phyloP scores from a whole-genome alignment of 2,329 filamentous ascomycete genomes.

The Aspergillus calidoustus region DNA sequence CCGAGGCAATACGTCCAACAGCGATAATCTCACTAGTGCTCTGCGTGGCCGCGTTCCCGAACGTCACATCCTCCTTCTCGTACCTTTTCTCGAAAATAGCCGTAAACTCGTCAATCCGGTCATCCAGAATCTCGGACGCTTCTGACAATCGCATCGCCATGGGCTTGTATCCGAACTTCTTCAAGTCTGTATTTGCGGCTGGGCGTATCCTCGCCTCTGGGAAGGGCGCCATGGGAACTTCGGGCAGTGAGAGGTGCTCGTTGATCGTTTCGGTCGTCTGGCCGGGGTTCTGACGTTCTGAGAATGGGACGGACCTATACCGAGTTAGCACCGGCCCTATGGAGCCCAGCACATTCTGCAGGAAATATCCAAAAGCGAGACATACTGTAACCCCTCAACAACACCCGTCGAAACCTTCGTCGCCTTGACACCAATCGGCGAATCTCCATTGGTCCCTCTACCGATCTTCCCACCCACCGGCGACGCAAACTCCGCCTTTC shows the following conservation, averaged over 20 bases:
- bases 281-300: conserved; percentile 76
- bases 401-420: conserved; percentile 37
- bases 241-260: conserved; percentile 67
- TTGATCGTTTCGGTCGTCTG: conserved; percentile 85
- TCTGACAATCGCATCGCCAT: conserved; percentile 95
- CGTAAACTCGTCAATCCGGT: conserved; percentile 89
- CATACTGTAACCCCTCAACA: conserved; percentile 46
- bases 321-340: conserved; percentile 19
- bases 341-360: background rate
- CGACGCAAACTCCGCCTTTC: conserved; percentile 57
- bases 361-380: background rate
- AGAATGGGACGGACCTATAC: conserved; percentile 67
- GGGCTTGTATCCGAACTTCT: conserved; percentile 89
- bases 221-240: conserved; percentile 73
- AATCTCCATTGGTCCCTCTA: conserved; percentile 54
- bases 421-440: conserved; percentile 52
- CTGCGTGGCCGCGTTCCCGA: conserved; percentile 85
- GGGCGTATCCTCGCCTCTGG: conserved; percentile 80
- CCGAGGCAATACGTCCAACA: conserved; percentile 88
- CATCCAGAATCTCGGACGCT: conserved; percentile 89
- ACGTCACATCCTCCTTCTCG: conserved; percentile 74
- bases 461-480: conserved; percentile 48
- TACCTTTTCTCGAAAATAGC: conserved; percentile 74
- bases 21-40: conserved; percentile 86
- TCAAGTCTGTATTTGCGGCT: conserved; percentile 83